phyloP scores from a whole-genome alignment of 2,329 filamentous ascomycete species.

The Fusarium tupiense region DNA sequence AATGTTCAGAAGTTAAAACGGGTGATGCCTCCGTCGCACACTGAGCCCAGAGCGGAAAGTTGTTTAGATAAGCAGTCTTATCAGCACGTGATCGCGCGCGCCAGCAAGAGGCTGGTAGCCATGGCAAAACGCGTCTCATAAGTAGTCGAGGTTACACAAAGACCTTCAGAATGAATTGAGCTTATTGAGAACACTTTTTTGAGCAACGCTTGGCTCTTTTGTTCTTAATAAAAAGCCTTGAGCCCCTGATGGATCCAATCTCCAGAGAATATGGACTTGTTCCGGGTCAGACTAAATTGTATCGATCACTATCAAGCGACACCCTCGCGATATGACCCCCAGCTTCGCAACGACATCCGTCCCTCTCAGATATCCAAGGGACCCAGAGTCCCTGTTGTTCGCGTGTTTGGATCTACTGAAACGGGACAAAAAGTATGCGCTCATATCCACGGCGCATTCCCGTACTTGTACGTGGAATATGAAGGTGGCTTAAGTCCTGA shows the following conservation, averaged over 20 bases:
- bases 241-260: conserved; percentile 33
- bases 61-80: conserved; percentile 31
- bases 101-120: not conserved
- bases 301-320: conserved; percentile 92
- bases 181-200: not conserved
- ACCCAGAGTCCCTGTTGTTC: conserved; percentile 84
- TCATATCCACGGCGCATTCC: conserved; percentile 94
- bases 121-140: conserved; percentile 22
- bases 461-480: conserved; percentile 94
- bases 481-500: conserved; percentile 72
- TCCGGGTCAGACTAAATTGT: conserved; percentile 92
- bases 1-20: not conserved
- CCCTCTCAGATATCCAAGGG: conserved; percentile 68
- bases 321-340: conserved; percentile 83
- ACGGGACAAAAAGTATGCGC: conserved; percentile 96
- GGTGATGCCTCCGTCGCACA: not conserved
- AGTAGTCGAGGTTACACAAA: not conserved
- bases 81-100: conserved; percentile 32
- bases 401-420: conserved; percentile 92
- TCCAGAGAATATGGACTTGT: conserved; percentile 65
- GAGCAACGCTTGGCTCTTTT: not conserved
- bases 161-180: not conserved
- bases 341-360: conserved; percentile 72
- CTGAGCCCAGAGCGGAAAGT: conserved; percentile 1
- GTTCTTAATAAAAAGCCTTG: not conserved